Base-by-base conservation (phyloP, 345 rosid genomes). In the Eutrema heterophyllum region DNA sequence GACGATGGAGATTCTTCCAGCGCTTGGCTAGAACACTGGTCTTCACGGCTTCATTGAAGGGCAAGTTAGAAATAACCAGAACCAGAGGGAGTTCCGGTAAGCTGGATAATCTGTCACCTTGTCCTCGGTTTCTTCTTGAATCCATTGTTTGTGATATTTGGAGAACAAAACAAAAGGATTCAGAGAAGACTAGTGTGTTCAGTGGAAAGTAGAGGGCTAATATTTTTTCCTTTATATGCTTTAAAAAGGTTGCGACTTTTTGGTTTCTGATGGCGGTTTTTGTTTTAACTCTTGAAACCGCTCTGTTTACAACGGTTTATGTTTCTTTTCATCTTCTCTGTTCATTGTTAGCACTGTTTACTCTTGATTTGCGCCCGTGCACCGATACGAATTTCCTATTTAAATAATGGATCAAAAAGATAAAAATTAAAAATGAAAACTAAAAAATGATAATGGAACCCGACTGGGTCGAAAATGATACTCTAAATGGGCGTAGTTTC, bases 201-300 rank as follows among this genome's bases (percentile, higher is more conserved):
- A 49, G 9, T 10, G 12, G 40, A 2, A 4, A 27, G 0, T 7
- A 11, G 26, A 12, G 53, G 1, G 45, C 0, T 53, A 6, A 35
- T 4, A 5, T 26, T 5, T 3, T 18, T 7, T 9, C 5, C 5
- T 26, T 33, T 33, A 70, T 71, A 35, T 15, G 11, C 2, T 11
- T 38, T 12, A 60, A 41, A 60, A 71, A 71, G 24, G 68, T 71
- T 71, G 68, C 52, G 53, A 29, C 61, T 16, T 27, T 60, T 43
- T 13, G 32, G 24, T 30, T 68, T 12, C 18, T 13, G 8, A 48
- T 48, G 69, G 56, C 56, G 56, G 44, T 46, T 61, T 48, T 14
- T 18, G 2, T 33, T 18, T 11, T 8, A 10, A 1, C 21, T 48
- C 5, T 18, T 21, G 11, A 11, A 60, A 60, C 49, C 35, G 49